Evolutionary conservation across 257 asterid genomes (phyloP).

Genomic region (Linaria vulgaris): DNA sequence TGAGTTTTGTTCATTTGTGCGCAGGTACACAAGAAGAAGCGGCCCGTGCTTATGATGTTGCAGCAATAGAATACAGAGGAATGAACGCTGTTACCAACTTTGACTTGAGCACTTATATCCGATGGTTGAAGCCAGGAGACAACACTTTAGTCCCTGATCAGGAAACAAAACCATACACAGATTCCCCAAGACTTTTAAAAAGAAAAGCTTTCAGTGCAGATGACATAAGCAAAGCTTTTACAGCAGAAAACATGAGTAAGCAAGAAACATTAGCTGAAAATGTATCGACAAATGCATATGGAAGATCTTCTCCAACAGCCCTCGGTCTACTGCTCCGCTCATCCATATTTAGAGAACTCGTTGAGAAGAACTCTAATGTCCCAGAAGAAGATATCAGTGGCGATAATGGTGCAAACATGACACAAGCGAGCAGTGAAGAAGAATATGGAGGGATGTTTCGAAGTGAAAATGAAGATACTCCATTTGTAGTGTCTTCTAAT

Average conservation of each 20-base stretch:
- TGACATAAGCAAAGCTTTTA: conserved; percentile 33
- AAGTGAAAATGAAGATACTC: conserved; percentile 32
- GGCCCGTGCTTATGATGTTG: conserved; percentile 55
- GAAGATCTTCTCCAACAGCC: conserved; percentile 57
- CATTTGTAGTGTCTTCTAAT: conserved; percentile 35
- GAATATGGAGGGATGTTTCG: conserved; percentile 36
- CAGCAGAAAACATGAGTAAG: conserved; percentile 28
- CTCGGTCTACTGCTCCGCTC: conserved; percentile 57
- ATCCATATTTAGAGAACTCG: conserved; percentile 54
- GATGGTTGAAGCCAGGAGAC: conserved; percentile 47
- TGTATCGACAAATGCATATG: conserved; percentile 33
- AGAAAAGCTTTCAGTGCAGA: conserved; percentile 2
- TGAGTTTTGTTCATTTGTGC: background rate
- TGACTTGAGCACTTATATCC: conserved; percentile 41
- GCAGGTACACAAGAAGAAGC: conserved; percentile 61
- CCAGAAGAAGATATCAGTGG: conserved; percentile 40
- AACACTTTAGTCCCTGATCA: conserved; percentile 25
- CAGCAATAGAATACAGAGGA: conserved; percentile 54
- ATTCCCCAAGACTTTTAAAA: background rate
- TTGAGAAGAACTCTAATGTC: conserved; percentile 48
- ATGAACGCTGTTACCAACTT: conserved; percentile 53
- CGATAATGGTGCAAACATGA: conserved; percentile 18
- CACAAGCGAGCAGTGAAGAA: conserved; percentile 19
- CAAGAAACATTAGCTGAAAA: conserved; percentile 31
- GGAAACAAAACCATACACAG: conserved; percentile 20